Evolutionary conservation across 139 green algal genomes (phyloP).

Genomic region (Coelastrella sp.): DNA sequence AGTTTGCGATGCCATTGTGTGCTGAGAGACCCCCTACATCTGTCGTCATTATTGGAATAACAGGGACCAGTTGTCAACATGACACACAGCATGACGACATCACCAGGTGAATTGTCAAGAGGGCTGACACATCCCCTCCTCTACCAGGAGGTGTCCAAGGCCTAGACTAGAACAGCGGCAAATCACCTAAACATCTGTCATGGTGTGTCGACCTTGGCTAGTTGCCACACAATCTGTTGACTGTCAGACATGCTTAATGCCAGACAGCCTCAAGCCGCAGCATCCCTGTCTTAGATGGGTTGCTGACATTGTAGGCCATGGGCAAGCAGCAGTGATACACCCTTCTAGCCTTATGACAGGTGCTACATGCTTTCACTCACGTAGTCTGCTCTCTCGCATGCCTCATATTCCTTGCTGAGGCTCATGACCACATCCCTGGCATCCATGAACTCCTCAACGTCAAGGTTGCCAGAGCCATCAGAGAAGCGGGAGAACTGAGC

Average conservation of each 20-base stretch:
- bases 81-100: no score
- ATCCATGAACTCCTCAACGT: slow-evolving; percentile 94
- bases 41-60: no score
- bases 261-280: no score
- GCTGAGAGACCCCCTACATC: no score
- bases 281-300: not conserved
- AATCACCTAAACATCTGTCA: no score
- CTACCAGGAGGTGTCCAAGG: no score
- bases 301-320: not conserved
- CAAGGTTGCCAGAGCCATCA: slow-evolving; percentile 44
- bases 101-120: no score
- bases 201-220: not conserved
- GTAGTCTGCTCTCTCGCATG: slow-evolving; percentile 90
- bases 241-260: no score
- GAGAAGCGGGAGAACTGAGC: slow-evolving; percentile 74
- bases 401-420: slow-evolving; percentile 88
- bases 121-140: no score
- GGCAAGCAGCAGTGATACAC: not conserved
- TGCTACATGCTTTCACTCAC: slow-evolving; percentile 52
- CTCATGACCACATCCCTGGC: slow-evolving; percentile 84
- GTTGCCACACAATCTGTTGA: not conserved
- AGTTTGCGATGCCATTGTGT: no score
- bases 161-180: no score
- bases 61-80: no score
- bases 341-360: not conserved